phyloP scores from a whole-genome alignment of 2,329 filamentous ascomycete species.

The Fonsecaea erecta region DNA sequence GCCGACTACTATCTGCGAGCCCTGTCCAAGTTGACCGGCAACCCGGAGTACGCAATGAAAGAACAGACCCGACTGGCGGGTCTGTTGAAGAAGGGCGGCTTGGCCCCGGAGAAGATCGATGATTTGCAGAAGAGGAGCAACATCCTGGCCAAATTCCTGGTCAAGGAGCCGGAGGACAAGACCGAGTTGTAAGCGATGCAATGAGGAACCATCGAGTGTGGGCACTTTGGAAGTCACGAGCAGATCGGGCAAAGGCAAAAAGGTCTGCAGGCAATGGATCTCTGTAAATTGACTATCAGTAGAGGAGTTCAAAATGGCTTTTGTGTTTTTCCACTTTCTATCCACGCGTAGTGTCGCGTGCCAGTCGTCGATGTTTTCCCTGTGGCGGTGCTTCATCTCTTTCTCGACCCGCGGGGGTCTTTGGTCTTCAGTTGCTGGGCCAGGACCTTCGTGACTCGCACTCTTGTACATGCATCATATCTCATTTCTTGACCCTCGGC shows the following conservation, averaged over 20 bases:
- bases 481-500: neutral
- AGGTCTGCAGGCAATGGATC: conserved; percentile 1
- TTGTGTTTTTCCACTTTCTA: neutral
- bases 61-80: conserved; percentile 80
- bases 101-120: conserved; percentile 84
- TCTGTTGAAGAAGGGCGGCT: conserved; percentile 82
- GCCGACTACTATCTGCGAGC: conserved; percentile 94
- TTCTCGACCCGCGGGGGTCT: neutral
- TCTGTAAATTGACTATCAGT: conserved; percentile 6
- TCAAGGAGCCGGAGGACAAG: conserved; percentile 58
- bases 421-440: neutral
- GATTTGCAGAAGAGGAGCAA: conserved; percentile 86
- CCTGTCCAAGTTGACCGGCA: conserved; percentile 80
- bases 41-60: conserved; percentile 79
- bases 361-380: neutral
- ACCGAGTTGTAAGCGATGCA: conserved; percentile 69
- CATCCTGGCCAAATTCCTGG: conserved; percentile 78
- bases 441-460: neutral
- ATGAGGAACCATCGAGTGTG: neutral
- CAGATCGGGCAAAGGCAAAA: neutral
- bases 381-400: neutral
- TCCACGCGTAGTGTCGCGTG: neutral
- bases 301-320: conserved; percentile 21
- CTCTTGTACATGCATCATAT: neutral
- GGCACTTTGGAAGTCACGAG: neutral